phyloP scores from a whole-genome alignment of 345 rosid genomes.

The Acer negundo region DNA sequence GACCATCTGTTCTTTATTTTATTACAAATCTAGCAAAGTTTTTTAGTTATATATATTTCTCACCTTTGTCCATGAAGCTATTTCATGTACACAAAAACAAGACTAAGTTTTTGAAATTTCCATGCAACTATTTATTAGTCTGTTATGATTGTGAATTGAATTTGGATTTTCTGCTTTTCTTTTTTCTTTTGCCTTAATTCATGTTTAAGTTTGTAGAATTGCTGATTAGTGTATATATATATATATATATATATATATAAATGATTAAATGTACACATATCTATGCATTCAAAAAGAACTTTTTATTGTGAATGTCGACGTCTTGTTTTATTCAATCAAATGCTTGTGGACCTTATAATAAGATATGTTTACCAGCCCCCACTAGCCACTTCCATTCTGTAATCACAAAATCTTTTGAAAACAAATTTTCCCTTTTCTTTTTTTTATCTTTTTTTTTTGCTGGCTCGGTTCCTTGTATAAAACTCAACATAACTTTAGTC shows the following conservation, averaged over 20 bases:
- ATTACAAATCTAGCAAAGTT: not conserved
- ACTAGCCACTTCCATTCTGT: not conserved
- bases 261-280: not conserved
- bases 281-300: not conserved
- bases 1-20: not conserved
- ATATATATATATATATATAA: too few relatives aligned
- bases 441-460: not conserved
- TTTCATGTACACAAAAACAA: too few relatives aligned
- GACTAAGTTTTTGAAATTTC: too few relatives aligned
- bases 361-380: not conserved
- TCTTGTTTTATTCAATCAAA: slow-evolving; percentile 3
- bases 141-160: too few relatives aligned
- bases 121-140: too few relatives aligned
- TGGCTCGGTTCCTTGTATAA: not conserved
- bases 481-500: not conserved
- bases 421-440: not conserved
- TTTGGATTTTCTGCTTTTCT: too few relatives aligned
- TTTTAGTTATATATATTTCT: too few relatives aligned
- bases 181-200: too few relatives aligned
- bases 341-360: slow-evolving; percentile 8
- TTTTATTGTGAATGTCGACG: not conserved
- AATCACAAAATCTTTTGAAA: not conserved
- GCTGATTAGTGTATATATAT: not conserved
- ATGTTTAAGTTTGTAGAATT: too few relatives aligned
- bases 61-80: too few relatives aligned